Evolutionary conservation across 805 yeast species (phyloP).

Genomic region (Lachancea fermentati): DNA sequence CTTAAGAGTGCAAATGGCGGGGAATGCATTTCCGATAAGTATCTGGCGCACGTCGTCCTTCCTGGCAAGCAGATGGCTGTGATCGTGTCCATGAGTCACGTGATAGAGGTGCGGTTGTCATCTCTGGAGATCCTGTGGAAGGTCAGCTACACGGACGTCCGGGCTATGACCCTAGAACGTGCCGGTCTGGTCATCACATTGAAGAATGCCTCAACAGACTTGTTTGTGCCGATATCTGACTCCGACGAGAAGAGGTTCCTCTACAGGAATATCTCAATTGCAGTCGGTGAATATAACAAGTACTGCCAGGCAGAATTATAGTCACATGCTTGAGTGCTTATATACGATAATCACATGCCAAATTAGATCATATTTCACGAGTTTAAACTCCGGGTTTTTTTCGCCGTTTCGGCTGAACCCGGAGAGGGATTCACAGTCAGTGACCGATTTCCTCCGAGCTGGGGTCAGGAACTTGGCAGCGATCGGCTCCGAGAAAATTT

Average conservation of each 20-base stretch:
- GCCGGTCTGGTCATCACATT: conserved; percentile 72
- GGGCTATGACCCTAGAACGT: conserved; percentile 66
- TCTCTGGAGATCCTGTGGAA: conserved; percentile 65
- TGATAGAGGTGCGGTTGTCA: conserved; percentile 62
- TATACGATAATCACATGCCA: neutral
- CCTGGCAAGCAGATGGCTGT: conserved; percentile 78
- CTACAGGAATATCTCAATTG: conserved; percentile 68
- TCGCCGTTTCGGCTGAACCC: too few species aligned
- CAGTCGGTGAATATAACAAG: conserved; percentile 76
- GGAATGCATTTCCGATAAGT: conserved; percentile 59
- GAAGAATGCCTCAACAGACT: conserved; percentile 50
- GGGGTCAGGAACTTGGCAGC: neutral
- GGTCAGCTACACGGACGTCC: conserved; percentile 56
- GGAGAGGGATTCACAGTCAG: too few species aligned
- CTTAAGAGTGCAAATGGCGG: conserved; percentile 82
- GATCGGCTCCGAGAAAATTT: conserved; percentile 1
- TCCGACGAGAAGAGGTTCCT: conserved; percentile 54
- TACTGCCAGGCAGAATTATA: conserved; percentile 48
- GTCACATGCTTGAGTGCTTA: neutral
- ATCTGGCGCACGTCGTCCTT: conserved; percentile 78
- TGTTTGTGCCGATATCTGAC: conserved; percentile 79
- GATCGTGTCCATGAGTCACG: conserved; percentile 64
- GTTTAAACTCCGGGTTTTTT: neutral
- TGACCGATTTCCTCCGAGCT: neutral
- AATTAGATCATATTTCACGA: too few species aligned